Evolutionary conservation across 2,329 filamentous ascomycete species (phyloP).

Genomic region (Colletotrichum tanaceti): DNA sequence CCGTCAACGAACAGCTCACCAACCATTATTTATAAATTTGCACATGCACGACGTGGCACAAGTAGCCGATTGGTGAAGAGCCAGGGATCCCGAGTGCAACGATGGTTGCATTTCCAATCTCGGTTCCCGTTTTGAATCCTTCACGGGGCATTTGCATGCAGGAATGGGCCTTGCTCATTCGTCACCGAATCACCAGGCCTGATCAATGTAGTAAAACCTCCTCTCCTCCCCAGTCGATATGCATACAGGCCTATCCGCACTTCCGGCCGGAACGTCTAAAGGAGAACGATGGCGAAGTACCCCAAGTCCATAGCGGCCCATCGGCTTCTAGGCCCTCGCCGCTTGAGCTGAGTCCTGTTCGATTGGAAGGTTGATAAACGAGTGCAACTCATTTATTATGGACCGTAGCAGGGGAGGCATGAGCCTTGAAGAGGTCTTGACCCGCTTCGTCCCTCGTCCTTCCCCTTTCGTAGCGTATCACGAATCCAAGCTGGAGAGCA

Average conservation of each 20-base stretch:
- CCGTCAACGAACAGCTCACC: conserved; percentile 2
- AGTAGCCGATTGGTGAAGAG: background rate
- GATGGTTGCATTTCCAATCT: conserved; percentile 21
- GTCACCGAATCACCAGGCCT: background rate
- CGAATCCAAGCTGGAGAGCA: too few species aligned
- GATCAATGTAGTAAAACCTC: conserved; percentile 8
- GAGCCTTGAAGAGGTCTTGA: too few species aligned
- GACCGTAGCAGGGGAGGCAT: too few species aligned
- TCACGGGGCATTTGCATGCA: background rate
- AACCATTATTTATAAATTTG: conserved; percentile 29
- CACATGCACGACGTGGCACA: background rate
- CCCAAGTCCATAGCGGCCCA: background rate
- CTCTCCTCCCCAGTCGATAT: conserved; percentile 17
- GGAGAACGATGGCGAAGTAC: background rate
- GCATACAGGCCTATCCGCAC: background rate
- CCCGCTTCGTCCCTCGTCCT: too few species aligned
- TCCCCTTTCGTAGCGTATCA: too few species aligned
- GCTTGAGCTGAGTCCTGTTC: too few species aligned
- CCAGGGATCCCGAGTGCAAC: conserved; percentile 9
- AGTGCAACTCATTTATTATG: too few species aligned
- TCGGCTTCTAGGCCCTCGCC: too few species aligned
- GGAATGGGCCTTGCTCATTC: conserved; percentile 3
- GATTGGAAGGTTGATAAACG: too few species aligned
- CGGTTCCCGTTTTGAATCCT: conserved; percentile 4
- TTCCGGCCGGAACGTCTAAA: background rate